A percentile compares a stretch with the other conserved stretches of the same genome.
phyloP scores from a whole-genome alignment of 2,329 filamentous ascomycete genomes.

The Fusarium stilboides region DNA sequence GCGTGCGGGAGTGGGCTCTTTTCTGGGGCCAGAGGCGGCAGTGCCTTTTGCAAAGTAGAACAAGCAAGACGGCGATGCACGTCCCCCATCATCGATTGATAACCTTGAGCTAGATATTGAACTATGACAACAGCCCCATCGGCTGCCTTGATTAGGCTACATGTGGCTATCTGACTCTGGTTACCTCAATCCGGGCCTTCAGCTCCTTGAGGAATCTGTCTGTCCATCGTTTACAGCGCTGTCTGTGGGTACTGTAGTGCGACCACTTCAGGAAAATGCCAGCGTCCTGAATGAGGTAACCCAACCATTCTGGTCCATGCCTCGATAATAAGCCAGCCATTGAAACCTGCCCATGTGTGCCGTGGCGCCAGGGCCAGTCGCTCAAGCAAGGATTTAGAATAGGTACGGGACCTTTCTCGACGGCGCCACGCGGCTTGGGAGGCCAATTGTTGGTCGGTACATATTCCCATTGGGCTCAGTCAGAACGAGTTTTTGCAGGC shows the following conservation, averaged over 20 bases:
- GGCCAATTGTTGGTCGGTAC: slow-evolving; percentile 14
- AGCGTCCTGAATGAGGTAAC: slow-evolving; percentile 38
- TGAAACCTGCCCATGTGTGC: slow-evolving; percentile 38
- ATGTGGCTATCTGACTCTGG: slow-evolving; percentile 12
- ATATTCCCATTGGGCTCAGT: slow-evolving; percentile 17
- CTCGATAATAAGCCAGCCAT: slow-evolving; percentile 16
- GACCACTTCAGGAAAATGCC: slow-evolving; percentile 19
- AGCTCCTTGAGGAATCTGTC: slow-evolving; percentile 33
- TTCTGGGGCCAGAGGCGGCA: slow-evolving; percentile 38
- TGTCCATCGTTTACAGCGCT: slow-evolving; percentile 10
- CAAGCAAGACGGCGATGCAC: slow-evolving; percentile 36
- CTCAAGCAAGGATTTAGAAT: slow-evolving; percentile 20
- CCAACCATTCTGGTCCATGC: slow-evolving; percentile 14
- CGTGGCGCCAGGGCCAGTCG: slow-evolving; percentile 32
- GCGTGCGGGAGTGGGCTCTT: slow-evolving; percentile 36
- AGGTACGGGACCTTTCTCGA: slow-evolving; percentile 13
- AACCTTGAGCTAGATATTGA: slow-evolving; percentile 32
- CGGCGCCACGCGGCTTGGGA: slow-evolving; percentile 36
- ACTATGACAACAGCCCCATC: slow-evolving; percentile 34
- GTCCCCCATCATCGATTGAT: slow-evolving; percentile 42
- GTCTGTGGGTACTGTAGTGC: slow-evolving; percentile 18
- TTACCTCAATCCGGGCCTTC: slow-evolving; percentile 35
- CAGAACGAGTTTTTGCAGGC: slow-evolving; percentile 9
- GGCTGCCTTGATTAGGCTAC: slow-evolving; percentile 31
- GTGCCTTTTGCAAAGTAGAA: slow-evolving; percentile 29